Evolutionary conservation across 352 stramenopile genomes (phyloP).

Genomic region (Globisporangium radiosum): DNA sequence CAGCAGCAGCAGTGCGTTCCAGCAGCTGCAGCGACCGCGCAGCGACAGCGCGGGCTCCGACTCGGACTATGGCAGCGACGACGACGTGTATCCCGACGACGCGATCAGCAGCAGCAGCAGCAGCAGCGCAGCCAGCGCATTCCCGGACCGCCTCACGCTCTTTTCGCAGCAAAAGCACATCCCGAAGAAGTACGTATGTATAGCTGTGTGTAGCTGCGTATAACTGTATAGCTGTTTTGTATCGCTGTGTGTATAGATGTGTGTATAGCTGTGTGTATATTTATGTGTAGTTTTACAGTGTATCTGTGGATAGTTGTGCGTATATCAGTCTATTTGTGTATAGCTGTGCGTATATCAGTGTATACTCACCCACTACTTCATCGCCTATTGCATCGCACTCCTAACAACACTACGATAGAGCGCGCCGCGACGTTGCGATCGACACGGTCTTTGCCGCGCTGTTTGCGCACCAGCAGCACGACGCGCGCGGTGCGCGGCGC

Average conservation of each 20-base stretch:
- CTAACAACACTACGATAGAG: conserved; percentile 17
- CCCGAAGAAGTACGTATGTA: conserved; percentile 27
- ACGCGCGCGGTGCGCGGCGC: conserved; percentile 4
- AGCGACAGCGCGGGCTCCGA: conserved; percentile 37
- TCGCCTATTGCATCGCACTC: not conserved
- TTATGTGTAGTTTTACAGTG: not conserved
- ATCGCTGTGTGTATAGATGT: not conserved
- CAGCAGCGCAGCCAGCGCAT: conserved; percentile 32
- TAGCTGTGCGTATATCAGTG: too few relatives aligned
- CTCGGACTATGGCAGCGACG: conserved; percentile 42
- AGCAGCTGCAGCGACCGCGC: conserved; percentile 24
- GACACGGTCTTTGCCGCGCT: conserved; percentile 77
- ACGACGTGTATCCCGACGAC: conserved; percentile 65
- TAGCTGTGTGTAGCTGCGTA: not conserved
- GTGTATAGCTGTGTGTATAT: not conserved
- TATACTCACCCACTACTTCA: too few relatives aligned
- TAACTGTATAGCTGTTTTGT: not conserved
- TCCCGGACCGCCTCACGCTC: conserved; percentile 12
- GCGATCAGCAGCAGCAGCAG: conserved; percentile 2
- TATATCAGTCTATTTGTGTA: not conserved
- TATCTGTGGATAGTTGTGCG: too few relatives aligned
- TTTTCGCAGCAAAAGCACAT: conserved; percentile 9
- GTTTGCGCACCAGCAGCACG: conserved; percentile 34
- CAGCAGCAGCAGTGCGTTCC: not conserved
- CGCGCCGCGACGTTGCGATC: conserved; percentile 75